Conservation (phyloP, 2,329 filamentous ascomycete genomes). For the Passalora sequoiae region DNA sequence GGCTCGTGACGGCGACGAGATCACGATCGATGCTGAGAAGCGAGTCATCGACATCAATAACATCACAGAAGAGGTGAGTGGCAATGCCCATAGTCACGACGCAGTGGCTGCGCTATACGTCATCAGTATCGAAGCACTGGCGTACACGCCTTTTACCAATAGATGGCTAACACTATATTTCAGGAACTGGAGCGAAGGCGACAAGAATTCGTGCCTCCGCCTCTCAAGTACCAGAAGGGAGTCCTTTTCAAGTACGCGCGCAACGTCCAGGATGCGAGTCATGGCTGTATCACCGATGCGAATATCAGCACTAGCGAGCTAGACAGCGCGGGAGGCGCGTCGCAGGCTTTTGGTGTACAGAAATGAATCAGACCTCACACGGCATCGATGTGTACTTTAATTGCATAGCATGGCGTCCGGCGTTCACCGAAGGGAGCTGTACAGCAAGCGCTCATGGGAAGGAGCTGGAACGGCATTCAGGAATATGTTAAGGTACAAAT, state of each 20-base stretch:
- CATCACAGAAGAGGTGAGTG: constrained; percentile 59
- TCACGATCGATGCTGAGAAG: constrained; percentile 77
- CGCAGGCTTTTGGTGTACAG: constrained; percentile 1
- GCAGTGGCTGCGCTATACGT: too few relatives aligned
- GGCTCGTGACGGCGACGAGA: constrained; percentile 72
- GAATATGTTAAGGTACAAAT: too few relatives aligned
- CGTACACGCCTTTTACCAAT: too few relatives aligned
- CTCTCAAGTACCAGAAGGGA: constrained; percentile 54
- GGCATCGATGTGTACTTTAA: background rate
- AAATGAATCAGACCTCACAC: background rate
- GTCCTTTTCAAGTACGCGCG: constrained; percentile 56
- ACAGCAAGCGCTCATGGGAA: too few relatives aligned
- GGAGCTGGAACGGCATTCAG: too few relatives aligned
- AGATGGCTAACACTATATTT: too few relatives aligned
- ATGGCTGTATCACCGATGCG: constrained; percentile 54
- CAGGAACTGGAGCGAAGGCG: constrained; percentile 52
- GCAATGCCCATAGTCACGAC: too few relatives aligned
- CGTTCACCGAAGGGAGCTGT: too few relatives aligned
- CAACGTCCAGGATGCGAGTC: constrained; percentile 53
- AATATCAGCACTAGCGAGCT: constrained; percentile 3
- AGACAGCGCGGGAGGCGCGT: background rate
- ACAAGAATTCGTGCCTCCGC: constrained; percentile 50
- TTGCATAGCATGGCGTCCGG: constrained; percentile 1
- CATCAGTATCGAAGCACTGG: too few relatives aligned
- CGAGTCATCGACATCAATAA: constrained; percentile 58